phyloP scores from a whole-genome alignment of 352 stramenopile genomes.

The Thalassiosira exigua region DNA sequence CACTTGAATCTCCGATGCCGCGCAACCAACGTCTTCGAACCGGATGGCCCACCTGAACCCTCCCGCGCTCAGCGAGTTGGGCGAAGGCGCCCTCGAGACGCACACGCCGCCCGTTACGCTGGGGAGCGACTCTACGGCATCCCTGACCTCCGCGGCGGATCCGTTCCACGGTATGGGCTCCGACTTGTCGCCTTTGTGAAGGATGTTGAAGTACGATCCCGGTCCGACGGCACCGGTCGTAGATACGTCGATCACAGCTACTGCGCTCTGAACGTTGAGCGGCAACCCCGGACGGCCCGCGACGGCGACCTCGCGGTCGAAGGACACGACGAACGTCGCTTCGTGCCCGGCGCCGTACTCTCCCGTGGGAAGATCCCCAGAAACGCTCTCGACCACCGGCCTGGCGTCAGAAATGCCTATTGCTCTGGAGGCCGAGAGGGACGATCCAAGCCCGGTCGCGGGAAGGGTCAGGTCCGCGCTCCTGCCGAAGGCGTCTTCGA shows the following conservation, averaged over 20 bases:
- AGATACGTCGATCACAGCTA: slow-evolving; percentile 40
- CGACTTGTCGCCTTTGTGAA: slow-evolving; percentile 39
- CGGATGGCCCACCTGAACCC: slow-evolving; percentile 48
- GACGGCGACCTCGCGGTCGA: slow-evolving; percentile 59
- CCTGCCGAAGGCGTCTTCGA: slow-evolving; percentile 64
- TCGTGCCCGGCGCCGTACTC: slow-evolving; percentile 63
- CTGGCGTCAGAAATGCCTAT: slow-evolving; percentile 46
- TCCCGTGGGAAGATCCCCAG: slow-evolving; percentile 36
- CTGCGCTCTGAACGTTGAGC: slow-evolving; percentile 43
- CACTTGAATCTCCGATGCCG: slow-evolving; percentile 9
- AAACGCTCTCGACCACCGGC: slow-evolving; percentile 47
- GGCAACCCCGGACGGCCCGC: slow-evolving; percentile 45
- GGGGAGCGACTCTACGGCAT: slow-evolving; percentile 31
- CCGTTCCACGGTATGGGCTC: slow-evolving; percentile 48
- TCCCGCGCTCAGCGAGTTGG: slow-evolving; percentile 11
- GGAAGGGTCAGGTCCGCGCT: slow-evolving; percentile 47
- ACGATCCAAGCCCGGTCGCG: slow-evolving; percentile 19
- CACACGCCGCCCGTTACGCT: slow-evolving; percentile 33
- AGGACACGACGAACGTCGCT: slow-evolving; percentile 58
- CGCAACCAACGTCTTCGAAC: slow-evolving; percentile 34
- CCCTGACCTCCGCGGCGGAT: slow-evolving; percentile 34
- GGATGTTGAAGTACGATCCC: slow-evolving; percentile 48
- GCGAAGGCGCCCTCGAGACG: slow-evolving; percentile 40
- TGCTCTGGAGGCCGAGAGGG: slow-evolving; percentile 45
- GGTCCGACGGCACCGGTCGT: slow-evolving; percentile 31